Evolutionary conservation across 306 rosid species (phyloP).

Genomic region (Prinsepia uniflora): DNA sequence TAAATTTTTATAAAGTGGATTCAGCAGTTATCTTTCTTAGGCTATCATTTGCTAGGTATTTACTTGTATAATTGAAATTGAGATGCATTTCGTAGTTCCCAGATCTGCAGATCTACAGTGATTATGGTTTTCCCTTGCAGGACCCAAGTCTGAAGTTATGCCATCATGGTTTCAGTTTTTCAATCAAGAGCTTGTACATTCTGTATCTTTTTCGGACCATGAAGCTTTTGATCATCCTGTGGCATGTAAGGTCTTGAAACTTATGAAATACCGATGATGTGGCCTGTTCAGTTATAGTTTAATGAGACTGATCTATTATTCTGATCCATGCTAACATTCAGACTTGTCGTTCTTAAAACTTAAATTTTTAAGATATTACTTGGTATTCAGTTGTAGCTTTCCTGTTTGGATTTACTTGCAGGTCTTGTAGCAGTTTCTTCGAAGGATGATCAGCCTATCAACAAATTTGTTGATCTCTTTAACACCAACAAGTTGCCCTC

Average conservation of each 20-base stretch:
- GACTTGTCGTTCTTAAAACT: slow-evolving; percentile 1
- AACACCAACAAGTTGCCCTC: slow-evolving; percentile 76
- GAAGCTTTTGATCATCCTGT: slow-evolving; percentile 99
- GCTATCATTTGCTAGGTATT: neutral
- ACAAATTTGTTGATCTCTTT: slow-evolving; percentile 69
- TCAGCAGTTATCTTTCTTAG: neutral
- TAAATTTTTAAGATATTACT: neutral
- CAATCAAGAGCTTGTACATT: slow-evolving; percentile 73
- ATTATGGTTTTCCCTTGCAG: slow-evolving; percentile 40
- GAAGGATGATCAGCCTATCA: slow-evolving; percentile 82
- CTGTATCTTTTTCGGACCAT: slow-evolving; percentile 87
- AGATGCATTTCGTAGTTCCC: neutral
- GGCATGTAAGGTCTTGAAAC: slow-evolving; percentile 68
- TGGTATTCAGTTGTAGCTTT: slow-evolving; percentile 7
- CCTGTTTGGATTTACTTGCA: slow-evolving; percentile 37
- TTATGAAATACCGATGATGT: slow-evolving; percentile 12
- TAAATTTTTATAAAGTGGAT: neutral
- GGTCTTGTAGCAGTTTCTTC: slow-evolving; percentile 95
- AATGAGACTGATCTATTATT: slow-evolving; percentile 10
- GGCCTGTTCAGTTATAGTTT: slow-evolving; percentile 10
- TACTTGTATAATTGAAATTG: neutral
- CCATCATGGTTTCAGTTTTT: slow-evolving; percentile 88
- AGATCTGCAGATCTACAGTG: slow-evolving; percentile 5
- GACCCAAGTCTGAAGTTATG: slow-evolving; percentile 50
- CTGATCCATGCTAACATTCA: neutral